Evolutionary conservation across 2,329 filamentous ascomycete species (phyloP).

Genomic region (Emmonsiellopsis sp.): DNA sequence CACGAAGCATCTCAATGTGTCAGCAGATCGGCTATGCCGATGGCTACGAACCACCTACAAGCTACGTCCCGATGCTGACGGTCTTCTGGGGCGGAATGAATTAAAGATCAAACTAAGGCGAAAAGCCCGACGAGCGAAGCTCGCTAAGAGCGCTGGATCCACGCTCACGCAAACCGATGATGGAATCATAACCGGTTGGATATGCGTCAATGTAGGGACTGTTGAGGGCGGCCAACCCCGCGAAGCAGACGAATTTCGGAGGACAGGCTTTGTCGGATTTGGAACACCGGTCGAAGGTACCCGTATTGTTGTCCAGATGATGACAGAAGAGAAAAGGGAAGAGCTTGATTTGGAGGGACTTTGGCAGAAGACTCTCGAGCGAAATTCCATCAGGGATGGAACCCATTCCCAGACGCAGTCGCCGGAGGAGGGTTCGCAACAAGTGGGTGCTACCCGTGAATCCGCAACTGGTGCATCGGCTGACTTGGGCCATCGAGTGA

Average conservation of each 20-base stretch:
- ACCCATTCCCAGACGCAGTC: background rate
- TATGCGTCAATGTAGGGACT: conserved; percentile 81
- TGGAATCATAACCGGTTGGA: conserved; percentile 87
- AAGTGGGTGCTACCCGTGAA: conserved; percentile 17
- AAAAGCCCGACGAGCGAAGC: conserved; percentile 69
- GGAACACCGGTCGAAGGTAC: conserved; percentile 50
- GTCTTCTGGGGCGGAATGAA: conserved; percentile 80
- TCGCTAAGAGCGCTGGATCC: conserved; percentile 64
- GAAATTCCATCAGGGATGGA: conserved; percentile 28
- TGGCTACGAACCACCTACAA: conserved; percentile 70
- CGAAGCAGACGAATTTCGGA: conserved; percentile 12
- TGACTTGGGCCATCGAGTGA: conserved; percentile 13
- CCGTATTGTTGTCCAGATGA: conserved; percentile 61
- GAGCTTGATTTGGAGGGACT: conserved; percentile 59
- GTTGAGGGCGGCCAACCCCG: conserved; percentile 45
- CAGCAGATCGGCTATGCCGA: conserved; percentile 78
- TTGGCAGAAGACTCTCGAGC: conserved; percentile 45
- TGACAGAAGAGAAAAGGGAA: conserved; percentile 60
- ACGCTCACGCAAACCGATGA: conserved; percentile 57
- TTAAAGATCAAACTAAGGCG: conserved; percentile 77
- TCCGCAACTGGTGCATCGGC: conserved; percentile 14
- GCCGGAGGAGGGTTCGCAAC: conserved; percentile 14
- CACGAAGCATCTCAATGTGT: conserved; percentile 86
- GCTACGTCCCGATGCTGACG: conserved; percentile 71
- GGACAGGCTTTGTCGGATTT: conserved; percentile 60